Evolutionary conservation across 2,329 filamentous ascomycete genomes (phyloP).

Genomic region (Nemania abortiva): DNA sequence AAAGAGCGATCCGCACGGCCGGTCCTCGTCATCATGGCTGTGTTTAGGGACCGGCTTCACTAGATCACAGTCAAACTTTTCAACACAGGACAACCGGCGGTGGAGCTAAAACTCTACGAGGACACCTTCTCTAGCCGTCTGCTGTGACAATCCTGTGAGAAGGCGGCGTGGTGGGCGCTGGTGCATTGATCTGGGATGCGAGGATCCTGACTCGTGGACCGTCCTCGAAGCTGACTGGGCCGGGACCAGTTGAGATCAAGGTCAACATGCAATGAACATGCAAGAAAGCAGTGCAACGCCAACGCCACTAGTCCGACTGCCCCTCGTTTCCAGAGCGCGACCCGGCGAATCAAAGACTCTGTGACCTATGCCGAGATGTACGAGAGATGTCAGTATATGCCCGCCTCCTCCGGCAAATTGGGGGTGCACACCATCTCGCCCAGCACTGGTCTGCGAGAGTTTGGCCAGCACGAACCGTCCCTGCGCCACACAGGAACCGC

Average conservation of each 20-base stretch:
- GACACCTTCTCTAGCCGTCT: background rate
- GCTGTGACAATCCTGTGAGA: slow-evolving; percentile 6
- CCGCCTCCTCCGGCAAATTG: slow-evolving; percentile 43
- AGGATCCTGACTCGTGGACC: slow-evolving; percentile 13
- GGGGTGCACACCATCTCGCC: slow-evolving; percentile 30
- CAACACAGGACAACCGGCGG: background rate
- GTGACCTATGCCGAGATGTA: slow-evolving; percentile 39
- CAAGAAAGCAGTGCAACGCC: slow-evolving; percentile 24
- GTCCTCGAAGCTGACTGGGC: slow-evolving; percentile 20
- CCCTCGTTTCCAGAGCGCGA: slow-evolving; percentile 39
- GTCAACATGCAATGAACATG: too few relatives aligned
- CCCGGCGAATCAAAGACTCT: slow-evolving; percentile 38
- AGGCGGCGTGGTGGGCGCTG: background rate
- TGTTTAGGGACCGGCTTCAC: slow-evolving; percentile 9
- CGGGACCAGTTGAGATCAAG: slow-evolving; percentile 9
- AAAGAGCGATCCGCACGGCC: slow-evolving; percentile 16
- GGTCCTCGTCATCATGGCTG: slow-evolving; percentile 2
- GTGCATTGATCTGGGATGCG: slow-evolving; percentile 12
- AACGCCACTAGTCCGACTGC: slow-evolving; percentile 43
- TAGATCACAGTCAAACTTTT: background rate
- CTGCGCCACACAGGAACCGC: slow-evolving; percentile 28
- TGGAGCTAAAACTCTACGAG: slow-evolving; percentile 2
- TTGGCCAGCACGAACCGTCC: slow-evolving; percentile 15
- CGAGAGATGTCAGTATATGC: slow-evolving; percentile 36
- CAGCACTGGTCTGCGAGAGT: slow-evolving; percentile 1